Conservation (phyloP, 176 grass and related monocot genomes). For the Triticum turgidum region DNA sequence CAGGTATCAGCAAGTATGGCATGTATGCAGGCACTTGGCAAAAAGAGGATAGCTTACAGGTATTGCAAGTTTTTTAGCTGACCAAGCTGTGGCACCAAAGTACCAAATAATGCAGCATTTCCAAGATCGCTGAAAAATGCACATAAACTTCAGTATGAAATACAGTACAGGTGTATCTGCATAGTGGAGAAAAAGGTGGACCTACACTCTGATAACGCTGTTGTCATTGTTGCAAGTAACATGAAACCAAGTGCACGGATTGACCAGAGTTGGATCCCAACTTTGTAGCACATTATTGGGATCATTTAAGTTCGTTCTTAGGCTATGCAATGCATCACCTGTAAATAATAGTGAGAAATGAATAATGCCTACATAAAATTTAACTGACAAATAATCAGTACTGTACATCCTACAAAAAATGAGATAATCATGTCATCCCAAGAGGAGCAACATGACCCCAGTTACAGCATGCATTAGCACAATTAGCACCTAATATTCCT, state of each 20-base stretch:
- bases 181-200: slow-evolving; percentile 30
- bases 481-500: slow-evolving; percentile 16
- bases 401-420: background rate
- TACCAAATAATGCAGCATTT: slow-evolving; percentile 89
- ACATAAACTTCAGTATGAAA: slow-evolving; percentile 14
- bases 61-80: slow-evolving; percentile 96
- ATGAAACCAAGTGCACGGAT: slow-evolving; percentile 98
- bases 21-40: slow-evolving; percentile 1
- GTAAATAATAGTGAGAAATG: slow-evolving; percentile 34
- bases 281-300: slow-evolving; percentile 98
- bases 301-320: slow-evolving; percentile 79
- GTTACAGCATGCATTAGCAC: background rate
- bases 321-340: slow-evolving; percentile 95
- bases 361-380: slow-evolving; percentile 18
- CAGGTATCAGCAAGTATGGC: background rate
- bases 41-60: slow-evolving; percentile 62
- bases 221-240: slow-evolving; percentile 99
- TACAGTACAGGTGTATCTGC: background rate
- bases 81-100: slow-evolving; percentile 83
- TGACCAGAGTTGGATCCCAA: slow-evolving; percentile 95
- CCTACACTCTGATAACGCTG: slow-evolving; percentile 98
- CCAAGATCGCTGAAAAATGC: slow-evolving; percentile 81
- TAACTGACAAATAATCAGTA: background rate
- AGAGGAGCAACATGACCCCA: background rate
- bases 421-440: background rate